Base-by-base conservation (phyloP, 441 rosid genomes). In the Populus hybrid region DNA sequence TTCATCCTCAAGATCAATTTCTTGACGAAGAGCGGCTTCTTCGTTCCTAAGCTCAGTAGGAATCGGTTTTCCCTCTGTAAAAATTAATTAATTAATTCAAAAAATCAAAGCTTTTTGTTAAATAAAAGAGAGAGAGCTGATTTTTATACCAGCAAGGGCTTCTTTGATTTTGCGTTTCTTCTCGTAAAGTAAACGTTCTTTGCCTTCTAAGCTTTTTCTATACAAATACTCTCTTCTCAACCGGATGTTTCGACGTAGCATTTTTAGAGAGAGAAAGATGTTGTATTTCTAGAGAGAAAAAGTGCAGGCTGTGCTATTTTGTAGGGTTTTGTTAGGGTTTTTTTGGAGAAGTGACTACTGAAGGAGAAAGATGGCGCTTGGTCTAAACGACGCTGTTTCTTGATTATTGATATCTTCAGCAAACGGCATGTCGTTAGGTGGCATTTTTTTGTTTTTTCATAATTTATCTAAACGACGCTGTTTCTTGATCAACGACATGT, bases 1-100 rank as follows among this genome's bases (percentile, higher is more conserved):
- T 21, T 86, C 86, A 83, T 92, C 97, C 79, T 94, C 98, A 2
- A 94, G 91, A 76, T 94, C 97, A 67, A 94, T 91, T 84, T 92
- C 93, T 67, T 89, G 86, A 32, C 97, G 95, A 73, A 92, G 95
- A 38, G 87, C 87, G 1, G 93, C 89, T 75, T 94, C 94, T 73
- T 89, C 94, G 80, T 92, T 94, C 32, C 95, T 82, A 59, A 94
- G 92, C 91, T 92, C 98, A n/a, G 95, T 91, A 38, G 98, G 97
- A 82, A 94, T 91, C 3, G 93, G 91, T 78, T 92, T 92, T 53
- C 98, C 98, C 83, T 91, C 95, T 89, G 82, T 34, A 53, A 26
- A 32, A 42, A 16, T 63, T 73, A 9, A 66, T 50, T 53, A 69
- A 67, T 16, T 32, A 16, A 50, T 70, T 3, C 32, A 4, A 32